Evolutionary conservation across 169 alveolate species (phyloP).

Genomic region (Babesia sp.): DNA sequence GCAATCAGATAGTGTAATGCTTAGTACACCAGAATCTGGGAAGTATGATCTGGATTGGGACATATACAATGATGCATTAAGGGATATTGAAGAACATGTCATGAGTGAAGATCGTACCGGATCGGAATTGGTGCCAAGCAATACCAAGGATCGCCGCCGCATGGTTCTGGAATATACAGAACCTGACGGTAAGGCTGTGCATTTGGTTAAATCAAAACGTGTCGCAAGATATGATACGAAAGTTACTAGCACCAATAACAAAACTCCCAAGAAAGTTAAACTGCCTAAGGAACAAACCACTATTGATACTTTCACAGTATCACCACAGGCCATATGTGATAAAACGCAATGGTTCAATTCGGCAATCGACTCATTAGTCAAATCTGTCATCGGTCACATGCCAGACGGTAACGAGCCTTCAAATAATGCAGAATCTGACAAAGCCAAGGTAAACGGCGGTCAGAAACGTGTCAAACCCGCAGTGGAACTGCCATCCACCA

Average conservation of each 20-base stretch:
- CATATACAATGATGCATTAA: constrained; percentile 57
- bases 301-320: neutral
- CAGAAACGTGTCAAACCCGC: neutral
- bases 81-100: constrained; percentile 4
- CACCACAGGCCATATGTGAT: constrained; percentile 20
- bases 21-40: constrained; percentile 25
- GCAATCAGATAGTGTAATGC: constrained; percentile 24
- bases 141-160: constrained; percentile 4
- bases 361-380: constrained; percentile 27
- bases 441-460: neutral
- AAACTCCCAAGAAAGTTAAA: constrained; percentile 1
- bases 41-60: constrained; percentile 66
- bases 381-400: constrained; percentile 21
- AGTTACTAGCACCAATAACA: neutral
- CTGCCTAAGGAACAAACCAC: neutral
- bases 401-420: neutral
- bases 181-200: constrained; percentile 23
- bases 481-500: neutral
- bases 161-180: constrained; percentile 20
- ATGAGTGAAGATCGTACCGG: constrained; percentile 1
- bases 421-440: neutral
- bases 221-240: constrained; percentile 19
- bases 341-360: constrained; percentile 5
- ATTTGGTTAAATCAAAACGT: constrained; percentile 16
- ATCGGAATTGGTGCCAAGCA: neutral